Conservation (phyloP, 2,329 filamentous ascomycete species). For the Beauveria sp. region DNA sequence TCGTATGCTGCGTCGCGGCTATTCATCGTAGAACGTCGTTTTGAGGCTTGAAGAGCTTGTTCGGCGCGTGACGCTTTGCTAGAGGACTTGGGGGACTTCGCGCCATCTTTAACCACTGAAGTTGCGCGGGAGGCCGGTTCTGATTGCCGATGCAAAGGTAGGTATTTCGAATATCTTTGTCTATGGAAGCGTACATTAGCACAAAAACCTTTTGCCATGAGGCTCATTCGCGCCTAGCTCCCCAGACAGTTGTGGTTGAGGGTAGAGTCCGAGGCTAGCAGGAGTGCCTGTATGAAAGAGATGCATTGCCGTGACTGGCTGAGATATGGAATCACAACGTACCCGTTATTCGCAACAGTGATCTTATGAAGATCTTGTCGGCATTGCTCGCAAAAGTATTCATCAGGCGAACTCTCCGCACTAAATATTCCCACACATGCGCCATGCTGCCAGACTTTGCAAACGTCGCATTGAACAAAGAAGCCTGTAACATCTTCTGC, state of each 20-base stretch:
- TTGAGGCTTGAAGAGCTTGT: conserved; percentile 52
- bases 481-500: conserved; percentile 80
- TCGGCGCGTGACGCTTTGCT: conserved; percentile 49
- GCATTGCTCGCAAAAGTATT: conserved; percentile 97
- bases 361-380: conserved; percentile 86
- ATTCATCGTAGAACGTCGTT: conserved; percentile 94
- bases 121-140: conserved; percentile 52
- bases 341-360: conserved; percentile 77
- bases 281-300: neutral
- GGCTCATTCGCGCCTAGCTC: neutral
- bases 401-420: conserved; percentile 84
- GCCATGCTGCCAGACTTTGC: conserved; percentile 98
- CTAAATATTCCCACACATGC: conserved; percentile 96
- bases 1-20: conserved; percentile 92
- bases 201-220: conserved; percentile 11
- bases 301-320: neutral
- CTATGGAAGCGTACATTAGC: conserved; percentile 26
- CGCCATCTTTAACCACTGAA: conserved; percentile 57
- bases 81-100: conserved; percentile 44
- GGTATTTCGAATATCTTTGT: conserved; percentile 59
- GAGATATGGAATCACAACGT: conserved; percentile 31
- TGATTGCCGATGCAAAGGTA: conserved; percentile 51
- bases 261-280: neutral
- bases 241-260: neutral
- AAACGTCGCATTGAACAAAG: conserved; percentile 96